phyloP scores from a whole-genome alignment of 441 rosid species.

The California macrophylla region DNA sequence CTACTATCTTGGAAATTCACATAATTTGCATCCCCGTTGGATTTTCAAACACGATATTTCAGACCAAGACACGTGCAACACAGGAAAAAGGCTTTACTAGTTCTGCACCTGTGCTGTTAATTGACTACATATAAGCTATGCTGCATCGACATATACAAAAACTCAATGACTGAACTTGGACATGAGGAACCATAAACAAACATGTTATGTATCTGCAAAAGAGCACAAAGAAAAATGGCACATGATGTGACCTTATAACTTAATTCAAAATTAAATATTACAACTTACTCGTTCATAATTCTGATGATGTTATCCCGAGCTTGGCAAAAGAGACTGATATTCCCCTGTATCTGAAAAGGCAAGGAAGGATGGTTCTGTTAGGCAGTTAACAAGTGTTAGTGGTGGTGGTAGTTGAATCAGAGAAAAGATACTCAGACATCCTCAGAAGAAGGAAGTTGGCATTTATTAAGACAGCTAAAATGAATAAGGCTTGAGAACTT shows the following conservation, averaged over 20 bases:
- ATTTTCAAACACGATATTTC: too few relatives aligned
- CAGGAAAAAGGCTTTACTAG: too few relatives aligned
- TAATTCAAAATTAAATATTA: neutral
- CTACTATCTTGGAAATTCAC: too few relatives aligned
- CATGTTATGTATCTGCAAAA: too few relatives aligned
- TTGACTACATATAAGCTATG: neutral
- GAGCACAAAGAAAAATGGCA: neutral
- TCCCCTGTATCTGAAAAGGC: slow-evolving; percentile 38
- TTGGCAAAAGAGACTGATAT: slow-evolving; percentile 34
- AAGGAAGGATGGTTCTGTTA: neutral
- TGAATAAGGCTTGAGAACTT: neutral
- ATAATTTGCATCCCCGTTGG: too few relatives aligned
- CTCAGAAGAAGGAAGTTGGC: neutral
- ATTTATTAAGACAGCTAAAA: neutral
- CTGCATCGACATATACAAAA: too few relatives aligned
- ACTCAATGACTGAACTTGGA: too few relatives aligned
- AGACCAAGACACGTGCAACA: too few relatives aligned
- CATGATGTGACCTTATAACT: neutral
- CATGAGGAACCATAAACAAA: too few relatives aligned
- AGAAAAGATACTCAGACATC: neutral
- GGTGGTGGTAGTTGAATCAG: neutral
- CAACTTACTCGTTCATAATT: slow-evolving; percentile 39
- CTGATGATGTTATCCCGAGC: slow-evolving; percentile 32
- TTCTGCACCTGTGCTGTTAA: too few relatives aligned
- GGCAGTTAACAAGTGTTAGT: neutral